These are phyloP conservation scores for Aspergillus sp. DNA, from an alignment of 2,329 filamentous ascomycete species.

Conservation along the genomic window DNA sequence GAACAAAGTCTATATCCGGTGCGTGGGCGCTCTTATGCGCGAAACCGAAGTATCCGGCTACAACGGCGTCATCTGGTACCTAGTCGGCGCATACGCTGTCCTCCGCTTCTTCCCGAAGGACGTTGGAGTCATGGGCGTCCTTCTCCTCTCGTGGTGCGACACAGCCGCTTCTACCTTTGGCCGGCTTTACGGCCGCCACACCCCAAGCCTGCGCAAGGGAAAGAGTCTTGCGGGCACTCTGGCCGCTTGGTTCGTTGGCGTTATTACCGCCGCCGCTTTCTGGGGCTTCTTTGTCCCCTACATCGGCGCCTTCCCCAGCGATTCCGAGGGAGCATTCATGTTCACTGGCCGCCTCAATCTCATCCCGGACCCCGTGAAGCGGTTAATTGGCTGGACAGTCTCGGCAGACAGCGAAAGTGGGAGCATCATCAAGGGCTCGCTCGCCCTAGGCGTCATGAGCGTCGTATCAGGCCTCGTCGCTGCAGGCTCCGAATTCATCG, in stretches of 20 bases:
- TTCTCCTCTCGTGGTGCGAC: constrained; percentile 96
- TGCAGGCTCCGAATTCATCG: constrained; percentile 85
- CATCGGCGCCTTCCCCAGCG: constrained; percentile 68
- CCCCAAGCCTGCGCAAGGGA: constrained; percentile 78
- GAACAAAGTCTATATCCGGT: constrained; percentile 84
- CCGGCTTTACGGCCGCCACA: constrained; percentile 85
- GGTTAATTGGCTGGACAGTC: constrained; percentile 64
- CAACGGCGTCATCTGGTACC: constrained; percentile 97
- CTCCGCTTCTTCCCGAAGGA: constrained; percentile 92
- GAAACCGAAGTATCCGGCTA: constrained; percentile 93
- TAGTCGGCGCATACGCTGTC: constrained; percentile 86
- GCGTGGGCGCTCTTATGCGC: constrained; percentile 89
- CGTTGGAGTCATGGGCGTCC: constrained; percentile 82
- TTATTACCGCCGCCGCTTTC: constrained; percentile 81
- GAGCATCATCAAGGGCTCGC: constrained; percentile 68
- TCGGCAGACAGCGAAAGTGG: constrained; percentile 25
- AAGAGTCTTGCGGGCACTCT: constrained; percentile 91
- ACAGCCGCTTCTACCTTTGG: constrained; percentile 96
- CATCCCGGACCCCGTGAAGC: constrained; percentile 66
- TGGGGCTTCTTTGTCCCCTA: constrained; percentile 83
- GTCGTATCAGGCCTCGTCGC: constrained; percentile 87
- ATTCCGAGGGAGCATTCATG: constrained; percentile 74
- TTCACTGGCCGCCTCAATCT: constrained; percentile 73
- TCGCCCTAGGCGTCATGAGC: constrained; percentile 80
- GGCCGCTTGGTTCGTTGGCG: constrained; percentile 80